Base-by-base conservation (phyloP, 2,329 filamentous ascomycete species). In the Sarocladium brachiariae region DNA sequence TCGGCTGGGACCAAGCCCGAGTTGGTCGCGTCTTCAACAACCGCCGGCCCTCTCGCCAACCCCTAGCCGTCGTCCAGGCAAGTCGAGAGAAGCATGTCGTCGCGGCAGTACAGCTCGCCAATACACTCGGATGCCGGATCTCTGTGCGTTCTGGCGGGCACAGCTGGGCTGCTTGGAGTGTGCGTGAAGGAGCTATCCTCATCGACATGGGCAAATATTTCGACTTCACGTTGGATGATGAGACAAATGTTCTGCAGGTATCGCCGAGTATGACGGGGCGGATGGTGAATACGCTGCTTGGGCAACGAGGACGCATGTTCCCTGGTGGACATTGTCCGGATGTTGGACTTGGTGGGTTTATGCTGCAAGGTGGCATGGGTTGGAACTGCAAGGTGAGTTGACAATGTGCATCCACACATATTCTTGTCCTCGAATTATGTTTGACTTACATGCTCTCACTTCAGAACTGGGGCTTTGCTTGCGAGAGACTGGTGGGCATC, bases 341-440 rank as follows among this genome's bases (percentile, higher is more conserved):
- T 59, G 77, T 80, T 16, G 77, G 74, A 8, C 56, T 80, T n/a
- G 76, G 76, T 0, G 77, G 77, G 0, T 80, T 79, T 54, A 58
- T 80, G 19, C 59, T 81, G 13, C 76, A 79, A 55, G 77, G 77
- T 0, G 77, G 77, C 1, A 78, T 80, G 74, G 77, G 77, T 0
- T 81, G 77, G 77, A 78, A 78, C 56, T 77, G 72, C 55, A 73
- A 70, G 59, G 72, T 74, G 53, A 51, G 66, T 58, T 11, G 16
- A 19, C 4, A 39, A n/a, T n/a, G n/a, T n/a, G n/a, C n/a, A n/a
- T n/a, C n/a, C n/a, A n/a, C n/a, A n/a, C n/a, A n/a, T n/a, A n/a
- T n/a, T n/a, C n/a, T n/a, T n/a, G n/a, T n/a, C n/a, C n/a, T n/a
- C n/a, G n/a, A n/a, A n/a, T n/a, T 8, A 39, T 23, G 6, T 11